Conservation (phyloP, 495 filamentous ascomycete genomes). For the Hyphodiscus hymeniophilus region DNA sequence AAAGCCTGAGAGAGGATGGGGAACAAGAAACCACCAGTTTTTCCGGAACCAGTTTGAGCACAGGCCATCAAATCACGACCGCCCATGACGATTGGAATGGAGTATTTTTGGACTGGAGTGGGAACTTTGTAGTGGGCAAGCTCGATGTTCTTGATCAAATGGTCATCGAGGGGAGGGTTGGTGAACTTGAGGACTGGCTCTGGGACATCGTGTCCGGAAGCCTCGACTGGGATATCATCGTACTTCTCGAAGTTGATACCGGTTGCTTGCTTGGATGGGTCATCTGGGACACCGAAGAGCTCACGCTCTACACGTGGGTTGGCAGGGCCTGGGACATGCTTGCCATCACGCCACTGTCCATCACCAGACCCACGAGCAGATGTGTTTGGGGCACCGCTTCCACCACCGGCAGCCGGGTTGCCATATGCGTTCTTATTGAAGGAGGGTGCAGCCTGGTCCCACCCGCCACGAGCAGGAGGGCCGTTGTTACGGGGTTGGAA, state of each 20-base stretch:
- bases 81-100: slow-evolving; percentile 92
- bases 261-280: slow-evolving; percentile 87
- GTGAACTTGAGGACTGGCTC: slow-evolving; percentile 85
- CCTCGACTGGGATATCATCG: slow-evolving; percentile 97
- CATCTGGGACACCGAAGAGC: slow-evolving; percentile 88
- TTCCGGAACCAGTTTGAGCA: slow-evolving; percentile 97
- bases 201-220: slow-evolving; percentile 87
- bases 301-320: slow-evolving; percentile 90
- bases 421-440: slow-evolving; percentile 69
- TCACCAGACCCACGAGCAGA: slow-evolving; percentile 75
- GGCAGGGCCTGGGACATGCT: slow-evolving; percentile 82
- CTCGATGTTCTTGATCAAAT: slow-evolving; percentile 84
- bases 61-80: slow-evolving; percentile 98
- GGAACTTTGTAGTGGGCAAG: slow-evolving; percentile 89
- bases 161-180: slow-evolving; percentile 89
- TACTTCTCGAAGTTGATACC: slow-evolving; percentile 99
- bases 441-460: slow-evolving; percentile 17
- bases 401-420: slow-evolving; percentile 33
- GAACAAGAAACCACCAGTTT: slow-evolving; percentile 98
- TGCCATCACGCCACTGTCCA: slow-evolving; percentile 92
- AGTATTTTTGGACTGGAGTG: slow-evolving; percentile 97
- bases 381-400: slow-evolving; percentile 37
- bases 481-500: slow-evolving; percentile 50
- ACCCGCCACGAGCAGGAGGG: slow-evolving; percentile 8
- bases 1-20: slow-evolving; percentile 95